phyloP scores from a whole-genome alignment of 2,329 filamentous ascomycete species.

The Exophiala sp. region DNA sequence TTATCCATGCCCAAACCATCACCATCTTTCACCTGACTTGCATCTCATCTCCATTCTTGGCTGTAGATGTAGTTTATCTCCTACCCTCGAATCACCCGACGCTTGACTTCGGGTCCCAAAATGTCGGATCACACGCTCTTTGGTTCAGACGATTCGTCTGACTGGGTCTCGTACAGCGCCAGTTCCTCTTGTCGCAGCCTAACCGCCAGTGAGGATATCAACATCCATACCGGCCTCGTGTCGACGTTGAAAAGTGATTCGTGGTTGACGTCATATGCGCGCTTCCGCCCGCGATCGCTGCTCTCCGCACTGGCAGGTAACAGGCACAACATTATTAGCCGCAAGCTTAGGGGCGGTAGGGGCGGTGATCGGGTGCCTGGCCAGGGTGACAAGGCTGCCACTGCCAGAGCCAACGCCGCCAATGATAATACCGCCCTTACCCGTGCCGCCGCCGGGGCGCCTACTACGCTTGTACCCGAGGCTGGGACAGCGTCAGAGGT shows the following conservation, averaged over 20 bases:
- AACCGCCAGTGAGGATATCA: background rate
- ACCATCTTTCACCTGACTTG: background rate
- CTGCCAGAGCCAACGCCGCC: background rate
- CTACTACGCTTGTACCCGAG: background rate
- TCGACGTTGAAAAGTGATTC: constrained; percentile 11
- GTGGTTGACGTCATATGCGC: constrained; percentile 19
- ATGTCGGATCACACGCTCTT: constrained; percentile 6
- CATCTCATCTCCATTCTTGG: background rate
- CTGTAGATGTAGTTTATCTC: background rate
- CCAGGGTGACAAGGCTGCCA: background rate
- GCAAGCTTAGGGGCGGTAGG: background rate
- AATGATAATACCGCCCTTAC: background rate
- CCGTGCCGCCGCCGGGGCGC: background rate
- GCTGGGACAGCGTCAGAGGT: background rate
- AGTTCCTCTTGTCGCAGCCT: constrained; percentile 6
- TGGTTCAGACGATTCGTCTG: constrained; percentile 13
- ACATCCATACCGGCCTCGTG: background rate
- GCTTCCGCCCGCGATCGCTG: constrained; percentile 3
- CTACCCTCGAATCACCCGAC: background rate
- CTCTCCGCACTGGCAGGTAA: background rate
- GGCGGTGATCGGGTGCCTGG: background rate
- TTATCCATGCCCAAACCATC: background rate
- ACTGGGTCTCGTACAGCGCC: constrained; percentile 20
- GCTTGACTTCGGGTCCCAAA: background rate
- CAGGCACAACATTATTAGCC: background rate